A percentile compares a stretch with the other conserved stretches of the same genome.
Conservation (phyloP, 202 grass and related monocot genomes). For the Zizania palustris region DNA sequence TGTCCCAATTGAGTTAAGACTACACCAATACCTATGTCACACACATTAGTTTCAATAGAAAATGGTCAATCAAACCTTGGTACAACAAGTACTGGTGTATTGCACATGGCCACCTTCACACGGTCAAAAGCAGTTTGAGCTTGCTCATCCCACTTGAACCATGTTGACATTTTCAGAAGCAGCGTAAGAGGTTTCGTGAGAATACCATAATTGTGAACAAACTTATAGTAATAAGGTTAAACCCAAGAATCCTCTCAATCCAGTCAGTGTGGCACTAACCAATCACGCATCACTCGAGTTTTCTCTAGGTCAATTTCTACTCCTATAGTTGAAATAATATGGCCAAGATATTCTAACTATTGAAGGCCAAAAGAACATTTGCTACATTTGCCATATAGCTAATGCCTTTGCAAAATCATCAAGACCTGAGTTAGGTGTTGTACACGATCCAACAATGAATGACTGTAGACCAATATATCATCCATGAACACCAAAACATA, state of each 20-base stretch:
- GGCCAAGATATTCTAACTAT: background rate
- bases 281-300: background rate
- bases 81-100: background rate
- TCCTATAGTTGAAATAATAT: background rate
- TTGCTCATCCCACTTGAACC: background rate
- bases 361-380: background rate
- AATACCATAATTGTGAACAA: too few species aligned
- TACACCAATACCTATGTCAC: too few species aligned
- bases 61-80: background rate
- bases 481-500: background rate
- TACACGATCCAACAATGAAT: background rate
- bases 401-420: background rate
- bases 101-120: background rate
- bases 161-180: background rate
- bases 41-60: background rate
- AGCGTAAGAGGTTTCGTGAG: background rate
- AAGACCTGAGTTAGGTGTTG: background rate
- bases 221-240: background rate
- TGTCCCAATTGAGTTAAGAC: background rate
- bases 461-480: background rate
- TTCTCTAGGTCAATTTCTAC: background rate
- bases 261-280: background rate
- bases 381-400: background rate
- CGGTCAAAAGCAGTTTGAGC: too few species aligned
- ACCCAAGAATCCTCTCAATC: background rate